Evolutionary conservation across 352 stramenopile genomes (phyloP).

Genomic region (Pythium dissimile): DNA sequence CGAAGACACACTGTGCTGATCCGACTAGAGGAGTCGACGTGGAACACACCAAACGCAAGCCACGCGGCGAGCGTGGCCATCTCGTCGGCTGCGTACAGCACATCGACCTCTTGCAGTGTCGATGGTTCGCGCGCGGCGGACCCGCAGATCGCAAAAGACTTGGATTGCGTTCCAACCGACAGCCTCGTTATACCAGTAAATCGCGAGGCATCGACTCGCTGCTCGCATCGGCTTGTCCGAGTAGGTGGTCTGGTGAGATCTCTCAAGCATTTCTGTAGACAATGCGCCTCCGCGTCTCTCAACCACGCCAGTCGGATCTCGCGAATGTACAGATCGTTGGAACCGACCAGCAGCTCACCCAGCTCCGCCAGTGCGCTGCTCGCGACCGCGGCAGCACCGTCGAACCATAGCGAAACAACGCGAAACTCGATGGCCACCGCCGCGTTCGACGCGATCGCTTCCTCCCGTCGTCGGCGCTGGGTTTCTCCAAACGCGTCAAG

Average conservation of each 20-base stretch:
- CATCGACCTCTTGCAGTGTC: not conserved
- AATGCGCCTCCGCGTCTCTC: not conserved
- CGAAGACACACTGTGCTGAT: constrained; percentile 3
- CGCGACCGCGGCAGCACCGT: not conserved
- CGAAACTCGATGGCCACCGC: not conserved
- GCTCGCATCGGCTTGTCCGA: no score
- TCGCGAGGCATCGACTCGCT: no score
- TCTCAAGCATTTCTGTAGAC: not conserved
- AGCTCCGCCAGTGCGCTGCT: not conserved
- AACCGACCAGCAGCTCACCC: not conserved
- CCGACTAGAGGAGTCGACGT: constrained; percentile 1
- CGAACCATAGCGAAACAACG: not conserved
- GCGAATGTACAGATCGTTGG: not conserved
- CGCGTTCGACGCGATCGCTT: not conserved
- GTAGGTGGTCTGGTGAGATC: no score
- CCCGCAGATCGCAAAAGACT: not conserved
- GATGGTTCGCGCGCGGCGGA: not conserved
- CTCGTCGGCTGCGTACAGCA: not conserved
- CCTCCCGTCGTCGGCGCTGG: not conserved
- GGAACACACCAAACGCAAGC: not conserved
- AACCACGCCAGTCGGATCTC: not conserved
- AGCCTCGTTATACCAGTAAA: no score
- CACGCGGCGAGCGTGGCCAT: not conserved
- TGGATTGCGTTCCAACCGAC: not conserved
- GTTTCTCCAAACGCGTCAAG: not conserved